Conservation (phyloP, 129 eudicot species). For the Artemisia annua region DNA sequence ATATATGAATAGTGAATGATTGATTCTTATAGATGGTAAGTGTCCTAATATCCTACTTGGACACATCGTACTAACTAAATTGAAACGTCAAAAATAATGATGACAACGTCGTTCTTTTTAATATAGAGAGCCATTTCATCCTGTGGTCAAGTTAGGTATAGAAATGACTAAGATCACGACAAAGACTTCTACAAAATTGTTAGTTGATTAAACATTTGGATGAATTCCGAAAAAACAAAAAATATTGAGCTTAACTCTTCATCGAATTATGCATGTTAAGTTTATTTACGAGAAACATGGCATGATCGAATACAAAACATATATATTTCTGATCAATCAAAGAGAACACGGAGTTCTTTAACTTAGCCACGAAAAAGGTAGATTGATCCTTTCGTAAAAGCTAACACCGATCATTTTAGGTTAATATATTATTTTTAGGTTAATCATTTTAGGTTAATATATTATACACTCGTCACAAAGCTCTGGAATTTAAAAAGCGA, state of each 20-base stretch:
- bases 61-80: background rate
- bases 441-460: no score
- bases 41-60: background rate
- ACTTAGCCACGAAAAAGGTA: no score
- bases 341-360: no score
- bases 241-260: background rate
- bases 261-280: background rate
- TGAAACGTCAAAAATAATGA: background rate
- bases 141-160: constrained; percentile 9
- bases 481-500: no score
- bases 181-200: background rate
- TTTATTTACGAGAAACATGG: no score
- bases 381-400: no score
- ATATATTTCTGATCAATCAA: no score
- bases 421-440: no score
- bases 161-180: background rate
- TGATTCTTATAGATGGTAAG: background rate
- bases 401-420: no score
- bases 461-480: no score
- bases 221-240: background rate
- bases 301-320: no score
- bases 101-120: constrained; percentile 1
- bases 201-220: background rate
- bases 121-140: constrained; percentile 5
- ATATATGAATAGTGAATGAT: background rate